phyloP scores from a whole-genome alignment of 306 rosid species.

The Argentina anserina region DNA sequence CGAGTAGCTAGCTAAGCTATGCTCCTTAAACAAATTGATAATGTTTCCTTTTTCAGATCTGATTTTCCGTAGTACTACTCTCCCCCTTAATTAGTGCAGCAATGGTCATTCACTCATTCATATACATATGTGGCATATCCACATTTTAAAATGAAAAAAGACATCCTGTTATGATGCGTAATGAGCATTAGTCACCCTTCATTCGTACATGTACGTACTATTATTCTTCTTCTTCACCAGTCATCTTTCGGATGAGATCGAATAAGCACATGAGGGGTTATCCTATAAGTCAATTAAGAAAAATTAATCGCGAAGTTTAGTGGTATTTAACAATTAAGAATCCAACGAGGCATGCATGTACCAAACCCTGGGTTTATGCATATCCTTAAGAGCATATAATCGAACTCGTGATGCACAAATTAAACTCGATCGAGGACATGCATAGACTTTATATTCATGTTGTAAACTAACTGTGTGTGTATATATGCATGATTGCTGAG shows the following conservation, averaged over 20 bases:
- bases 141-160: not conserved
- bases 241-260: not conserved
- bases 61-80: slow-evolving; percentile 24
- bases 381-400: not conserved
- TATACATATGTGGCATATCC: not conserved
- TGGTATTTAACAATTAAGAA: not conserved
- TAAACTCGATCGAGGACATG: not conserved
- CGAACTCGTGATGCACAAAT: not conserved
- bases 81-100: not conserved
- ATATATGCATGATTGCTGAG: not conserved
- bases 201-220: not conserved
- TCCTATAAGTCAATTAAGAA: not conserved
- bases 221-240: not conserved
- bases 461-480: not conserved
- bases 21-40: not conserved
- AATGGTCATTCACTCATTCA: not conserved
- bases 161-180: slow-evolving; percentile 10
- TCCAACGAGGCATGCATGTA: not conserved
- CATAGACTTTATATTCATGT: not conserved
- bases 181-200: not conserved
- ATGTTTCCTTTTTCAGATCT: slow-evolving; percentile 6
- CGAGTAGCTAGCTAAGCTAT: slow-evolving; percentile 3
- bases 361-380: not conserved
- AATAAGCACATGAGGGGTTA: not conserved
- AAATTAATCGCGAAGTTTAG: not conserved